These are phyloP conservation scores for Candida frijolesensis DNA, from an alignment of 1,139 yeast genomes.

Conservation along the genomic window DNA sequence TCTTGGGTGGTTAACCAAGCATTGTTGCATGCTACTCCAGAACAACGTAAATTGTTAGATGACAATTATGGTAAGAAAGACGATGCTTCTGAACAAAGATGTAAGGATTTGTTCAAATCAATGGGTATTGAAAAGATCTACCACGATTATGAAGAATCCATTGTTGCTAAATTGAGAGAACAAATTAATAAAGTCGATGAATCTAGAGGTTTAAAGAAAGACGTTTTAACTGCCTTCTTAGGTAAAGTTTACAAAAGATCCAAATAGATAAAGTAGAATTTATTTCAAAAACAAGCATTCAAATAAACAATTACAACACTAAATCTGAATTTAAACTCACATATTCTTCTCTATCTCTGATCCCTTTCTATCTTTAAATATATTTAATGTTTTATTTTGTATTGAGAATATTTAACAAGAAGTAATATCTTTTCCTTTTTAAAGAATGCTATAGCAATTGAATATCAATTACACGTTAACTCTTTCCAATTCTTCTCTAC, in stretches of 20 bases:
- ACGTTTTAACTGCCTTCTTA: slow-evolving; percentile 81
- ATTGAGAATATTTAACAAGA: slow-evolving; percentile 1
- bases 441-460: neutral
- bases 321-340: neutral
- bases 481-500: slow-evolving; percentile 88
- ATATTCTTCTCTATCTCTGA: too few species aligned
- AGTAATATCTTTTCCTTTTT: neutral
- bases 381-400: neutral
- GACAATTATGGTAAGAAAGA: slow-evolving; percentile 88
- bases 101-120: slow-evolving; percentile 75
- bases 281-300: neutral
- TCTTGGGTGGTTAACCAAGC: slow-evolving; percentile 98
- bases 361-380: neutral
- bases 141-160: slow-evolving; percentile 77
- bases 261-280: slow-evolving; percentile 47
- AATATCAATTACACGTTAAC: slow-evolving; percentile 58
- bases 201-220: slow-evolving; percentile 86
- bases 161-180: slow-evolving; percentile 63
- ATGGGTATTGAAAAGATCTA: slow-evolving; percentile 73
- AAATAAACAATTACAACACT: neutral
- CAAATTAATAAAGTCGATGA: slow-evolving; percentile 79
- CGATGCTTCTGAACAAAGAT: slow-evolving; percentile 64
- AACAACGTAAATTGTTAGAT: slow-evolving; percentile 81
- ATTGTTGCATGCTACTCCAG: slow-evolving; percentile 71
- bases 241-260: slow-evolving; percentile 92